A percentile compares a stretch with the other conserved stretches of the same genome.
phyloP scores from a whole-genome alignment of 768 basidiomycete species.

The Suillus brevipes region DNA sequence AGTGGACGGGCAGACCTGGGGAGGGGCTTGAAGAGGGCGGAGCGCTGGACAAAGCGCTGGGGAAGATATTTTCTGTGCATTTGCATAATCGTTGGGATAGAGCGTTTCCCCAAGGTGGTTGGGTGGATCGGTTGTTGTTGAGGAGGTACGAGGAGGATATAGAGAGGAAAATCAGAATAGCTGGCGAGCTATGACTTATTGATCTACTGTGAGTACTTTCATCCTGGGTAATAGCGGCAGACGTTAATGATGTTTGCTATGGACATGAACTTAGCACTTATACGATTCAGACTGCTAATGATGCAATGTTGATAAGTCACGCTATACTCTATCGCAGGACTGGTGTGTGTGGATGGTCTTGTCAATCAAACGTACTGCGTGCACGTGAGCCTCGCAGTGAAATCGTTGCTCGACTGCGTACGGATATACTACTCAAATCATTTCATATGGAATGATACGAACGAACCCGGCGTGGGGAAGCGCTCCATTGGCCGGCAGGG shows the following conservation, averaged over 20 bases:
- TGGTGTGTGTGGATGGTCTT: background rate
- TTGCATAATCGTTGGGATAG: conserved; percentile 97
- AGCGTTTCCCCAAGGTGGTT: conserved; percentile 76
- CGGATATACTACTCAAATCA: background rate
- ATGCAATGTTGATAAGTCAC: background rate
- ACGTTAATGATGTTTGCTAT: background rate
- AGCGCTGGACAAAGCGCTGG: conserved; percentile 58
- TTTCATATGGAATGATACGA: background rate
- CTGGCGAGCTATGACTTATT: background rate
- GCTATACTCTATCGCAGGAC: background rate
- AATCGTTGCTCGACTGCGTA: background rate
- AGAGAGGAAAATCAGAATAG: conserved; percentile 2
- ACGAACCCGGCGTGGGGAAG: background rate
- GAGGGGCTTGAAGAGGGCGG: conserved; percentile 61
- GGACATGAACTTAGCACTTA: background rate
- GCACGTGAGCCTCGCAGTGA: background rate
- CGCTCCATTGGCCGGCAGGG: background rate
- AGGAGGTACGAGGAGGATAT: conserved; percentile 52
- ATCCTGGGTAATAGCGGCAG: no score
- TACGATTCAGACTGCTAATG: background rate
- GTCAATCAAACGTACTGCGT: background rate
- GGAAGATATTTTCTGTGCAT: conserved; percentile 84
- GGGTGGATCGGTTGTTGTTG: conserved; percentile 83
- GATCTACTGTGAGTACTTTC: background rate
- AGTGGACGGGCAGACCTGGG: conserved; percentile 61